Evolutionary conservation across 129 eudicot genomes (phyloP), one percentile per base, ranked within the genome.

Genomic region (Cynara cardunculus): DNA sequence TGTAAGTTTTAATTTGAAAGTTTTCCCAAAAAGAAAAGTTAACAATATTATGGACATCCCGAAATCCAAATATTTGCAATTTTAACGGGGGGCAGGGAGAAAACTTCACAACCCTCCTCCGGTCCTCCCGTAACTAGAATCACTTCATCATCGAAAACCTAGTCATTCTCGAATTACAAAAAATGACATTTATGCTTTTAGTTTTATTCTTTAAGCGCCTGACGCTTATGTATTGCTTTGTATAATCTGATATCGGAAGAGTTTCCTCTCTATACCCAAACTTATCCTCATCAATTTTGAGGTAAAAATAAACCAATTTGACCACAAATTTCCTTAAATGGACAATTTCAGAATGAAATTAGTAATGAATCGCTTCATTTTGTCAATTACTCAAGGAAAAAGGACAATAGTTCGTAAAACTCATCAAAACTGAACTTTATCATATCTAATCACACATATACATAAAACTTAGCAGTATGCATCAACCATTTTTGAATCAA

Each of bases 121-220:
- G n/a, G n/a, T n/a, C n/a, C n/a, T n/a, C 44, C 7, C 34, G 25
- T 59, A 14, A 66, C 24, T 64, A 32, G 25, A 64, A 25, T 19
- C 35, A 12, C 31, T 30, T 62, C 74, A 22, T 77, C 34, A 3
- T n/a, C 13, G 69, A 41, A 26, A 78, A 69, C 28, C 62, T 72
- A 62, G n/a, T 37, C 73, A 72, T 27, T 39, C 76, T 79, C n/a
- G 21, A 79, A 30, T 5, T n/a, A 22, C 77, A 80, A 56, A 53
- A 49, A 67, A 30, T 41, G 27, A 28, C 35, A 79, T 41, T 11
- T 46, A 46, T 31, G 70, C 56, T 69, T 69, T 35, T 16, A 6
- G 25, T 79, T 79, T 24, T n/a, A 53, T 0, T 3, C 41, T 28
- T 1, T 46, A 44, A 30, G 72, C 18, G 27, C 26, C 39, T 16